Base-by-base conservation (phyloP, 225 moss, liverwort and hornwort genomes). In the Straminergon stramineum region DNA sequence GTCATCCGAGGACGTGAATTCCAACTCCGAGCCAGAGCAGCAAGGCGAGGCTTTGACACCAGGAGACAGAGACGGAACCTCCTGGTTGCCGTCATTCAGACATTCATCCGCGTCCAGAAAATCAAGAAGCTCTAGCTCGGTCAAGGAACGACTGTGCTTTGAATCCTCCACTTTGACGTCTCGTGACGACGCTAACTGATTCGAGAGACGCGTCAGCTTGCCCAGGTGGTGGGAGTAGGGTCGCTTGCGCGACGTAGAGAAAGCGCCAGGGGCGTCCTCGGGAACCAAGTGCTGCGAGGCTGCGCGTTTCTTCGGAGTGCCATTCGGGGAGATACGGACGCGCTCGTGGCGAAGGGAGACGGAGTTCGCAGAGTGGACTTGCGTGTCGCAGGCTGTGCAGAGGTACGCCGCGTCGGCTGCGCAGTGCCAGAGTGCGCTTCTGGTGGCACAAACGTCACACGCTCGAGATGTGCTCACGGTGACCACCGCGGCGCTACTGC, bases 391-490 rank as follows among this genome's bases (percentile, higher is more conserved):
- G 4, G 85, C 81, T 21, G 96, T 96, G 90, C 98, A 98, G 3
- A 98, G 94, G 39, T 93, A 93, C 1, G 97, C 98, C 61, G 96
- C 96, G 84, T 98, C 98, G 4, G 98, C 97, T 5, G 96, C 93
- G 85, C 98, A 98, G 52, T 94, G 95, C 96, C 95, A 98, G 5
- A 95, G 87, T 22, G 98, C 95, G 22, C 93, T 90, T 80, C 92
- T 92, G 16, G 41, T 82, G 1, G 91, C 94, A 39, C 98, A 98
- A 13, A 95, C 96, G 87, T 97, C 96, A 57, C 98, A 98, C 19
- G 93, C 95, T 64, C 96, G 92, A 60, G 88, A 91, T 1, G 93
- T 77, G 35, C 97, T 91, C 28, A 95, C 91, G 18, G 89, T 88
- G 74, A 85, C 83, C 83, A 88, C 86, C 5, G 89, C 56, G 51